Evolutionary conservation across 305 asterid genomes (phyloP).

Genomic region (Coffea humblotiana): DNA sequence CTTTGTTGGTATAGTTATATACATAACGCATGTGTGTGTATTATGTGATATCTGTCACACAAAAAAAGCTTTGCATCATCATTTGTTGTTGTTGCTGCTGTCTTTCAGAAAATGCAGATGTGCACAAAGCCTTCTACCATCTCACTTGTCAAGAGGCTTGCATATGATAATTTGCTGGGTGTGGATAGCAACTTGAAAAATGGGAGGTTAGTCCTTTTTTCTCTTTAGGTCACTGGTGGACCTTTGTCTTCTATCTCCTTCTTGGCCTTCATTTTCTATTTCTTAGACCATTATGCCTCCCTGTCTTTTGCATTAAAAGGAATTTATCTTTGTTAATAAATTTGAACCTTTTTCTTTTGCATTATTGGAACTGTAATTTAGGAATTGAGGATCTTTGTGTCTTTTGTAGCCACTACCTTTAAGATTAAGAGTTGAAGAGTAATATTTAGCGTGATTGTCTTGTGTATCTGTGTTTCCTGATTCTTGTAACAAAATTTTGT

Average conservation of each 20-base stretch:
- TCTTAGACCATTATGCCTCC: not conserved
- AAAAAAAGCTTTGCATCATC: conserved; percentile 11
- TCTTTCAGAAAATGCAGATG: conserved; percentile 70
- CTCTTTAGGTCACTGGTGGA: conserved; percentile 9
- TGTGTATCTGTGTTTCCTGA: not conserved
- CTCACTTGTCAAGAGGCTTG: conserved; percentile 60
- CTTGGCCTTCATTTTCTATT: not conserved
- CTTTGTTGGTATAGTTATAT: conserved; percentile 20
- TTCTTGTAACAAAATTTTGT: not conserved
- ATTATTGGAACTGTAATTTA: not conserved
- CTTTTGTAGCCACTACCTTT: too few relatives aligned
- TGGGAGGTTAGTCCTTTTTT: conserved; percentile 60
- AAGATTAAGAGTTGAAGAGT: not conserved
- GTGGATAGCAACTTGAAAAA: conserved; percentile 68
- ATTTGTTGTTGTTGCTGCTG: conserved; percentile 16
- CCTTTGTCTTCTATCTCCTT: not conserved
- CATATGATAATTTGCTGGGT: conserved; percentile 71
- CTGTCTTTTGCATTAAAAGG: not conserved
- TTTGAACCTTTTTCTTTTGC: not conserved
- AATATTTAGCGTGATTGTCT: too few relatives aligned
- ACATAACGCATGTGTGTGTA: not conserved
- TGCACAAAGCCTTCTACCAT: conserved; percentile 89
- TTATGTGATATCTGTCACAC: not conserved
- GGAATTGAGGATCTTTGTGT: not conserved
- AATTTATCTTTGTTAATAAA: not conserved